phyloP scores from a whole-genome alignment of 805 yeast genomes.

The Metschnikowia matae region DNA sequence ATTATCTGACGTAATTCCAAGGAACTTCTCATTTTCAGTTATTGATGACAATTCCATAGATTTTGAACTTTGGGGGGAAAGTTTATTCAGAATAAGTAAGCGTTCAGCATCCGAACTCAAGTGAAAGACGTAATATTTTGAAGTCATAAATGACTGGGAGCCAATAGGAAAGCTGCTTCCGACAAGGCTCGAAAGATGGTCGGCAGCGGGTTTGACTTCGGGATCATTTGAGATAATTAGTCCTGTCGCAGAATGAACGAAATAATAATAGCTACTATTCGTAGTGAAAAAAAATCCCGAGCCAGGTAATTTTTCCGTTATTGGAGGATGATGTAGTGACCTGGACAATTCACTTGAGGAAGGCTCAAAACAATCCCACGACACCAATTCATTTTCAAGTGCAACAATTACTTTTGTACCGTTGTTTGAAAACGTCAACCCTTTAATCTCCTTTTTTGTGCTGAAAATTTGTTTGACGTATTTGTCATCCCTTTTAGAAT shows the following conservation, averaged over 20 bases:
- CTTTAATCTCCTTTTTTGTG: conserved; percentile 13
- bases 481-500: conserved; percentile 36
- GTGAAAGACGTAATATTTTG: conserved; percentile 30
- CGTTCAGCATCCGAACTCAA: conserved; percentile 15
- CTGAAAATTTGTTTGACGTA: conserved; percentile 27
- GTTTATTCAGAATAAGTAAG: conserved; percentile 28
- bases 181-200: conserved; percentile 12
- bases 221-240: conserved; percentile 27
- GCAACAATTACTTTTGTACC: conserved; percentile 24
- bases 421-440: conserved; percentile 19
- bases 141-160: conserved; percentile 19
- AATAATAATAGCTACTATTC: conserved; percentile 4
- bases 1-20: conserved; percentile 31
- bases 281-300: neutral
- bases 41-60: conserved; percentile 2
- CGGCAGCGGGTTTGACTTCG: conserved; percentile 22
- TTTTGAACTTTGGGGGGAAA: conserved; percentile 17
- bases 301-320: neutral
- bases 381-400: conserved; percentile 15
- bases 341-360: conserved; percentile 25
- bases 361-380: conserved; percentile 35
- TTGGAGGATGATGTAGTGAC: conserved; percentile 19
- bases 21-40: conserved; percentile 10
- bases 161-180: conserved; percentile 1
- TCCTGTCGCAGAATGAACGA: conserved; percentile 12